These are phyloP conservation scores for Jatropha multifida DNA, from an alignment of 441 rosid genomes.

Conservation along the genomic window DNA sequence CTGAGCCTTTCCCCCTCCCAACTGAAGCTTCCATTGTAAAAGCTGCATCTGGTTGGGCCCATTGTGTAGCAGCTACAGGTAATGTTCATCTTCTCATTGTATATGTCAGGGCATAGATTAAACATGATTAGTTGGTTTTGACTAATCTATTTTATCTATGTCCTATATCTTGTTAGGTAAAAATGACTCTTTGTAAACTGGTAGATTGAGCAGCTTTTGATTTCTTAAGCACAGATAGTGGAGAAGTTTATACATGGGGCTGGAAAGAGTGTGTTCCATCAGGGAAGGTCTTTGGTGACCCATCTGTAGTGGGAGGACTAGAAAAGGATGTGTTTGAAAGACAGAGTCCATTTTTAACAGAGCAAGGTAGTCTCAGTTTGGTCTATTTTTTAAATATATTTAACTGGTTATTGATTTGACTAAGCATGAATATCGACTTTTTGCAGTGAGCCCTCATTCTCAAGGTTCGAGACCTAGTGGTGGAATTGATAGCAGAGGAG, in stretches of 20 bases:
- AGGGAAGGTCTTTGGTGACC: constrained; percentile 71
- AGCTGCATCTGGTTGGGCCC: constrained; percentile 99
- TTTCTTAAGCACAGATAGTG: constrained; percentile 48
- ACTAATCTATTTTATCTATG: constrained; percentile 5
- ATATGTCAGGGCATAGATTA: background rate
- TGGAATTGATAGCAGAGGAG: constrained; percentile 42
- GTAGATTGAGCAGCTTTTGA: constrained; percentile 9
- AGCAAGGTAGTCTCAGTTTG: constrained; percentile 57
- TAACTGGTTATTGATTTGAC: constrained; percentile 19
- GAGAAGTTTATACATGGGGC: constrained; percentile 96
- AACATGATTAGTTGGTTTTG: constrained; percentile 7
- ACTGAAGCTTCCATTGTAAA: constrained; percentile 55
- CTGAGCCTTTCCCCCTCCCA: constrained; percentile 94
- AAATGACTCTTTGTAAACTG: background rate
- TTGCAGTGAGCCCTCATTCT: constrained; percentile 55
- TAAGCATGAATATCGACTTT: constrained; percentile 16
- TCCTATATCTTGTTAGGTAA: background rate
- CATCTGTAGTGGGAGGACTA: constrained; percentile 28
- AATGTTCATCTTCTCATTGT: background rate
- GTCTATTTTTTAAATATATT: constrained; percentile 8
- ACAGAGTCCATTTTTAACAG: constrained; percentile 48
- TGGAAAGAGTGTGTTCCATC: constrained; percentile 99
- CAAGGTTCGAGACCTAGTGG: constrained; percentile 58
- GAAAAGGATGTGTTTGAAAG: constrained; percentile 59
- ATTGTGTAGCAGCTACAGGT: constrained; percentile 93